Evolutionary conservation across 2,329 filamentous ascomycete species (phyloP), one percentile per base, ranked within the genome.

Genomic region (Grosmannia huntii): DNA sequence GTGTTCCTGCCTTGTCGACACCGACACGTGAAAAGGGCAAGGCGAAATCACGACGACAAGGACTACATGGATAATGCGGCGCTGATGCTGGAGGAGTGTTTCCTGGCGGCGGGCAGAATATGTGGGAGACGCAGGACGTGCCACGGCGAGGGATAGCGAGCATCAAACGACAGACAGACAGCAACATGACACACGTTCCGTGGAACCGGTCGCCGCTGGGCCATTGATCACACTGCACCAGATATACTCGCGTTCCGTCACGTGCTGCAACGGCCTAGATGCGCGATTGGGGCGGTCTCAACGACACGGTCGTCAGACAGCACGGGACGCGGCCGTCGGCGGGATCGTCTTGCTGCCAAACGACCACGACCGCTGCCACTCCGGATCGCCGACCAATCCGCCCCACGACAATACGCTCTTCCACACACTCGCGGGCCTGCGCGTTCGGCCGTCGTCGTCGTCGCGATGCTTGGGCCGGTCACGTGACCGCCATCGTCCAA

Each of bases 401-500:
- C 55, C 64, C 0, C 64, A 66, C 36, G 64, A 65, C 53, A 65
- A 64, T n/a, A 65, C 64, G 10, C 61, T 64, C 11, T 65, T 66
- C 57, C 62, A 64, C 46, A 62, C 57, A 5, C 44, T 65, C 1
- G 63, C 64, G 0, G 64, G 63, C 21, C 54, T 64, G 9, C 61
- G 62, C 3, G 60, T 28, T 28, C 28, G 5, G 28, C 60, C 14
- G 60, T 59, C n/a, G 52, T 48, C 11, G 59, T 59, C 16, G 55
- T 62, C 9, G 5, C 57, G 16, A 55, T 60, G 5, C 57, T 62
- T 61, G 57, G 60, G 55, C n/a, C 6, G 55, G 50, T 6, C 33
- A 16, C 11, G 57, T 53, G 2, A 55, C 55, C 7, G 54, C 56
- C 27, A 16, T 89, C 84, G 84, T 90, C 86, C 28, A 28, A 28